Conservation (phyloP, 116 monocot species). For the Posidonia oceanica region DNA sequence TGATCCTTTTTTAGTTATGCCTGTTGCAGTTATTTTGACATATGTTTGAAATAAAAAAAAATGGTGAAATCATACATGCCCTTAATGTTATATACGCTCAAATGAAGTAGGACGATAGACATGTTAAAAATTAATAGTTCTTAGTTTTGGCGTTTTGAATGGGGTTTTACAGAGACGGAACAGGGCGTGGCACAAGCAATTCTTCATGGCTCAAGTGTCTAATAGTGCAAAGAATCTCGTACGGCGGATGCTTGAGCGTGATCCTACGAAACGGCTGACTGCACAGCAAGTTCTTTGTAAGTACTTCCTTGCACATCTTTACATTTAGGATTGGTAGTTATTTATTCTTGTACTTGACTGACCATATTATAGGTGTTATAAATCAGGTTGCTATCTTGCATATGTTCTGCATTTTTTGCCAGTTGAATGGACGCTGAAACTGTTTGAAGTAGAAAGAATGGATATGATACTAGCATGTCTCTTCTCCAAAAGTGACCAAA, state of each 20-base stretch:
- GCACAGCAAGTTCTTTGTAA: slow-evolving; percentile 72
- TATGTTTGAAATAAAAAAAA: too few relatives aligned
- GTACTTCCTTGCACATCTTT: not conserved
- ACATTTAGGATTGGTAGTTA: not conserved
- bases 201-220: slow-evolving; percentile 47
- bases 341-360: not conserved
- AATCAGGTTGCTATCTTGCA: not conserved
- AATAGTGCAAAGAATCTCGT: slow-evolving; percentile 61
- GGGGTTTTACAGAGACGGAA: slow-evolving; percentile 40
- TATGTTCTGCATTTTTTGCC: too few relatives aligned
- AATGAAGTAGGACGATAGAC: too few relatives aligned
- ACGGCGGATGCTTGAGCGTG: slow-evolving; percentile 55
- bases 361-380: not conserved
- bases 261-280: slow-evolving; percentile 43
- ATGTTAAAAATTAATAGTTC: not conserved
- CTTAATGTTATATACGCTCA: too few relatives aligned
- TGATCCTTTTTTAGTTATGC: not conserved
- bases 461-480: too few relatives aligned
- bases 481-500: too few relatives aligned
- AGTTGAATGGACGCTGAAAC: too few relatives aligned
- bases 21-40: too few relatives aligned
- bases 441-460: too few relatives aligned
- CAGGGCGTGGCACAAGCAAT: slow-evolving; percentile 74
- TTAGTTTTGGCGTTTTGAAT: not conserved
- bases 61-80: too few relatives aligned